phyloP scores from a whole-genome alignment of 1,284 basidiomycete species.

The Cerioporus squamosus region DNA sequence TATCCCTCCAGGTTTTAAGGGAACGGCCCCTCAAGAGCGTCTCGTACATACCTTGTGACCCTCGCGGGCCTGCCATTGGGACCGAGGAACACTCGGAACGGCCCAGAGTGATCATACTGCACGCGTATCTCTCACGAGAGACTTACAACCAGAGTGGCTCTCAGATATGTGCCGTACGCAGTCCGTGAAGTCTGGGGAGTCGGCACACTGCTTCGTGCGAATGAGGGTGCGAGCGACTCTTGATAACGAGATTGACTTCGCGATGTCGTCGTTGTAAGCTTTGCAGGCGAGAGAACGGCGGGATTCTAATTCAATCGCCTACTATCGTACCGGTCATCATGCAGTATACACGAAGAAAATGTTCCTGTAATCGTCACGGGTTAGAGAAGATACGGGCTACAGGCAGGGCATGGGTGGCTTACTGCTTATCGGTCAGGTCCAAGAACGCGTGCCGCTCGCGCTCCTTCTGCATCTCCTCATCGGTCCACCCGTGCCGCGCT shows the following conservation, averaged over 20 bases:
- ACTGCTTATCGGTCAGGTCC: conserved; percentile 66
- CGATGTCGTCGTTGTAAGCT: neutral
- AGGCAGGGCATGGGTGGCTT: conserved; percentile 27
- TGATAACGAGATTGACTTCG: too few relatives aligned
- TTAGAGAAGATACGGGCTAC: neutral
- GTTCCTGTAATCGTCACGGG: conserved; percentile 32
- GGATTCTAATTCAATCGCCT: too few relatives aligned
- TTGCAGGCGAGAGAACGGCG: too few relatives aligned
- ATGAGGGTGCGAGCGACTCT: too few relatives aligned
- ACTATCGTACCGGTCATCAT: neutral
- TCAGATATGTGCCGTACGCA: neutral
- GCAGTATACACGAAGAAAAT: conserved; percentile 42
- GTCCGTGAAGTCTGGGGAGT: too few relatives aligned
- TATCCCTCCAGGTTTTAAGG: neutral
- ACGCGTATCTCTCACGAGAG: neutral
- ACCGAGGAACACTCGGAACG: neutral
- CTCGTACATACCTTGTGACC: conserved; percentile 13
- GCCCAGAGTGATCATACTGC: neutral
- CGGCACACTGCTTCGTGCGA: neutral
- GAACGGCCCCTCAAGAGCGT: neutral
- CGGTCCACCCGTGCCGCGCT: conserved; percentile 52
- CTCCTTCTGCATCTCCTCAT: conserved; percentile 57
- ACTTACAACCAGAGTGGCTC: neutral
- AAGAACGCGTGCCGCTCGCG: conserved; percentile 60
- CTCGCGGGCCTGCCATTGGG: neutral